Base-by-base conservation (phyloP, 352 stramenopile species). In the Lagenidium sp. region DNA sequence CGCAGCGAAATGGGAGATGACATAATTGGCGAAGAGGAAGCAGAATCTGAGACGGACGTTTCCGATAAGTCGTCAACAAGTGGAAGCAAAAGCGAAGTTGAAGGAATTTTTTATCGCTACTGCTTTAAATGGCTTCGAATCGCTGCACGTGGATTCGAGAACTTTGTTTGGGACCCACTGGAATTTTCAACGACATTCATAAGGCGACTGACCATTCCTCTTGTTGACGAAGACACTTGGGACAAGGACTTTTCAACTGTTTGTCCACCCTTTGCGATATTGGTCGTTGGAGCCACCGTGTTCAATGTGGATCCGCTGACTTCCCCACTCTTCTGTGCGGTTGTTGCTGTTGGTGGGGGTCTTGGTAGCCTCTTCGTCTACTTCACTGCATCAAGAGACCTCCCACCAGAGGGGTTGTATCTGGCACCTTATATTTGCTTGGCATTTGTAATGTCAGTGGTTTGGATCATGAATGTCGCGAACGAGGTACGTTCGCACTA, bases 391-490 rank as follows among this genome's bases (percentile, higher is more conserved):
- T 44, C 38, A 8, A 3, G 20, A 1, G 10, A 38, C 4, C 11
- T 23, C 31, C 78, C 78, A 21, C 78, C 78, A 1, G 50, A 68
- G 37, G 75, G 73, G n/a, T 50, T 42, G 37, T 42, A 50, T 5
- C 42, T 88, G 10, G 60, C 63, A 4, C 72, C 76, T 28, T 86
- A 82, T 20, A 64, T 91, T 26, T 72, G 53, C 22, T 48, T 86
- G n/a, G 78, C 68, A 13, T 91, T 91, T 38, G 62, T 79, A 19
- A 91, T 91, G 75, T 91, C 78, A 3, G 71, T 91, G 30, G 68
- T 88, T 44, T 91, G 78, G 78, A 91, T 91, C 53, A 87, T 87
- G 75, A 86, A 82, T 18, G 86, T 91, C 37, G 78, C 78, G 6
- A 75, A 84, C 25, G 78, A 91, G 52, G 74, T 78, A 37, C 19